Evolutionary conservation across 805 yeast genomes (phyloP), one percentile per base, ranked within the genome.

Genomic region (Naumovozyma baii): DNA sequence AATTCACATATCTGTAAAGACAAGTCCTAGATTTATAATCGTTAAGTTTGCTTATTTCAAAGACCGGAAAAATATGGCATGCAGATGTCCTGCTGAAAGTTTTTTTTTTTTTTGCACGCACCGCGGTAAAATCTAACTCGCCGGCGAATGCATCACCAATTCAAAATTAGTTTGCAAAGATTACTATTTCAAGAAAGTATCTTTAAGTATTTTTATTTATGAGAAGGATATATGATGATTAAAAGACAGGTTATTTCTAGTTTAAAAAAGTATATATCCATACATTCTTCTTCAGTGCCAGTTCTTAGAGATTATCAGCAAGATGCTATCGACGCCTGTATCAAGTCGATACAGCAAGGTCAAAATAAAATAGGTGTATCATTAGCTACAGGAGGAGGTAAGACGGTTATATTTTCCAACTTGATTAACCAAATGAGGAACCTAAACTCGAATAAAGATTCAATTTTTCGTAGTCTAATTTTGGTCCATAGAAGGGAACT

Each of bases 331-430:
- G 54, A 70, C 1, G 57, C 68, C 0, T 76, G 88, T 26, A 48
- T 76, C 1, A 48, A 58, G 0, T 70, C 84, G 0, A 54, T 81
- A 2, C 50, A 60, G 0, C 42, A 50, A 0, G 78, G 80, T 1
- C 49, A 59, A 2, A 59, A 68, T 15, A 66, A 92, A 36, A 73
- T 86, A 0, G 96, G 90, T 0, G 87, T 86, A 2, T 81, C 86
- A 20, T 59, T 88, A 30, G 95, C 96, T 12, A 90, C 97, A 0
- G 97, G 97, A 0, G 92, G 95, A 10, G 97, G 97, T 4, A 88
- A 88, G 51, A 88, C 96, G 0, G 85, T 86, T 10, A 77, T 84
- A 1, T 82, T 85, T 54, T 59, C 83, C 0, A 72, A 72, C 46
- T 48, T 81, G 32, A 72, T 82, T 2, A 70, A 74, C 0, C 52